phyloP scores from a whole-genome alignment of 2,329 filamentous ascomycete genomes.

The Alternaria sp. region DNA sequence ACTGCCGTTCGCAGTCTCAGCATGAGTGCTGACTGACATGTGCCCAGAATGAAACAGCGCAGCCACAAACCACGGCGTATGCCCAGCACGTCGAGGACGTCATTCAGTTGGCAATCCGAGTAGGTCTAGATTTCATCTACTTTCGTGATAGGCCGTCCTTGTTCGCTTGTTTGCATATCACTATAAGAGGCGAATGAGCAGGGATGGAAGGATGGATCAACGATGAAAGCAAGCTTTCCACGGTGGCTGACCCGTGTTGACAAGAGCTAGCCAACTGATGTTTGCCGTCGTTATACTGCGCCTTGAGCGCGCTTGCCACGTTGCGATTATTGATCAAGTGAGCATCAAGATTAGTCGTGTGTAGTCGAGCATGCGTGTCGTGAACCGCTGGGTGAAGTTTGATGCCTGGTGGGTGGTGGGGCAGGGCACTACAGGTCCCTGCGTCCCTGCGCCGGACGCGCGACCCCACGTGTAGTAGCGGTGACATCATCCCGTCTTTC shows the following conservation, averaged over 20 bases:
- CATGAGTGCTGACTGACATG: slow-evolving; percentile 14
- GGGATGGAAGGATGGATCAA: slow-evolving; percentile 8
- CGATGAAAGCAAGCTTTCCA: slow-evolving; percentile 4
- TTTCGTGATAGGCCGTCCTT: slow-evolving; percentile 8
- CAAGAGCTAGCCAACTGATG: not conserved
- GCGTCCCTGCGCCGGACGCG: slow-evolving; percentile 21
- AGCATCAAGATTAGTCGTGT: not conserved
- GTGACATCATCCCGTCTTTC: slow-evolving; percentile 24
- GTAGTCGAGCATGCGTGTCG: not conserved
- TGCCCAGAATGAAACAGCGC: slow-evolving; percentile 8
- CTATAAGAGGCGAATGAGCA: slow-evolving; percentile 7
- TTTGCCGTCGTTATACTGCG: not conserved
- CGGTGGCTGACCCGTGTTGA: not conserved
- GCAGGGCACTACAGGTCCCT: slow-evolving; percentile 4
- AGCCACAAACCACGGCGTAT: not conserved
- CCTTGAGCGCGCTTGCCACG: not conserved
- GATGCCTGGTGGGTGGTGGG: slow-evolving; percentile 6
- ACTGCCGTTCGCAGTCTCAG: slow-evolving; percentile 10
- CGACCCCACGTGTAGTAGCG: slow-evolving; percentile 17
- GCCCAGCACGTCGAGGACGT: not conserved
- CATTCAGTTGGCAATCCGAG: not conserved
- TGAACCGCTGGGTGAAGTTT: not conserved
- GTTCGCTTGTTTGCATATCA: slow-evolving; percentile 8
- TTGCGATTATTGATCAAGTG: not conserved
- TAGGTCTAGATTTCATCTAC: not conserved